These are phyloP conservation scores for Globisporangium takayamanum DNA, from an alignment of 352 stramenopile species.

Conservation along the genomic window DNA sequence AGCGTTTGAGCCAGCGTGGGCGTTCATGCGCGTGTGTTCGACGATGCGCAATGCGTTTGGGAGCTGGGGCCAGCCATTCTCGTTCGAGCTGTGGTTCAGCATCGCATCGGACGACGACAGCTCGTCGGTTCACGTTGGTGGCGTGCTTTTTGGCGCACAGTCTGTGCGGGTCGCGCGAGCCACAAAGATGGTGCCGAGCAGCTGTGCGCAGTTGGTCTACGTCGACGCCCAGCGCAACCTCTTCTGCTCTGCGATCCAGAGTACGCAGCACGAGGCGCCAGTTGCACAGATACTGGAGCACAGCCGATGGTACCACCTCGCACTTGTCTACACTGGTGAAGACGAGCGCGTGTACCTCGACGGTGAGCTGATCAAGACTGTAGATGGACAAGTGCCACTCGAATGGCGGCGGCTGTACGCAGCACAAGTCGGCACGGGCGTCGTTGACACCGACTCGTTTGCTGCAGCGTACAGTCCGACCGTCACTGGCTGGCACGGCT, in stretches of 20 bases:
- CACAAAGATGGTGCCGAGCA: background rate
- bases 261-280: background rate
- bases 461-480: slow-evolving; percentile 1
- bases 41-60: slow-evolving; percentile 13
- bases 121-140: slow-evolving; percentile 2
- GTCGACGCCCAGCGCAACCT: slow-evolving; percentile 14
- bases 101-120: slow-evolving; percentile 4
- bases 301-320: slow-evolving; percentile 32
- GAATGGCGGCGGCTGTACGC: slow-evolving; percentile 14
- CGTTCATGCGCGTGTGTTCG: slow-evolving; percentile 3
- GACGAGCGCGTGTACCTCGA: slow-evolving; percentile 22
- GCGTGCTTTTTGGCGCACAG: slow-evolving; percentile 4
- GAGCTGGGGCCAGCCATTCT: slow-evolving; percentile 9
- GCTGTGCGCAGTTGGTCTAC: slow-evolving; percentile 15
- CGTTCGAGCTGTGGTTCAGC: slow-evolving; percentile 20
- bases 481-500: slow-evolving; percentile 21
- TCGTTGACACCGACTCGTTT: slow-evolving; percentile 3
- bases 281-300: slow-evolving; percentile 9
- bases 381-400: background rate
- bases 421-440: slow-evolving; percentile 25
- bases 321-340: slow-evolving; percentile 18
- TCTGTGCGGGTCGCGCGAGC: background rate
- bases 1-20: too few relatives aligned
- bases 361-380: slow-evolving; percentile 12
- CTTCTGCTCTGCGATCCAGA: slow-evolving; percentile 14